Base-by-base conservation (phyloP, 306 rosid genomes). In the Arachis stenosperma region DNA sequence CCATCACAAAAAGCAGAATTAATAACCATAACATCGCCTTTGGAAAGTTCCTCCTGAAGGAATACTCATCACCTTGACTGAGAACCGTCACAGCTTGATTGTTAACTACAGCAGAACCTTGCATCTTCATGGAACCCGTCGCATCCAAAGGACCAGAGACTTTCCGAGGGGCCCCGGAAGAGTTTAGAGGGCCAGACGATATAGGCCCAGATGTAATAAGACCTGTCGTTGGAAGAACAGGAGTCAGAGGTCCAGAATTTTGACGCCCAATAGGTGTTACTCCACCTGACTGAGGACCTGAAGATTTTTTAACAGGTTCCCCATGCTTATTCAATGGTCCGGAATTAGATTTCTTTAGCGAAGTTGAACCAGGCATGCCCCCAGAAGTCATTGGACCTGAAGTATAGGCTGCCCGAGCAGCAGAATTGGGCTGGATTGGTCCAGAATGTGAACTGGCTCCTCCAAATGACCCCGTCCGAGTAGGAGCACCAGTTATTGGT, bases 251-350 rank as follows among this genome's bases (percentile, higher is more conserved):
- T 8, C 98, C 99, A 7, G 99, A 91, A 71, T 94, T 85, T 81
- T 94, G 98, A 68, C 98, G 85, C 51, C 87, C 84, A 33, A 37
- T 70, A 42, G 87, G 97, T n/a, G 98, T 91, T 74, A 91, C 98
- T 57, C 98, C 92, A 48, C 98, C 94, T 67, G 99, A 88, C 77
- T 94, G 99, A 78, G 99, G 97, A 52, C 99, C 97, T 61, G 99
- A 94, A 29, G 90, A 84, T 78, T 84, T 93, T 88, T 91, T 94
- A 73, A 91, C 54, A 71, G 97, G 99, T 30, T 94, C 99, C 9
- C 99, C 99, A 27, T 94, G 99, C 83, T 94, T 94, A 78, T 83
- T 94, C 70, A 94, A 77, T 7, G 98, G 99, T 65, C 99, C 99
- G 40, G 99, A 94, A 82, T 88, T 91, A 30, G 97, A 87, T 83